Evolutionary conservation across 768 basidiomycete genomes (phyloP).

Genomic region (Hericium rajendrae): DNA sequence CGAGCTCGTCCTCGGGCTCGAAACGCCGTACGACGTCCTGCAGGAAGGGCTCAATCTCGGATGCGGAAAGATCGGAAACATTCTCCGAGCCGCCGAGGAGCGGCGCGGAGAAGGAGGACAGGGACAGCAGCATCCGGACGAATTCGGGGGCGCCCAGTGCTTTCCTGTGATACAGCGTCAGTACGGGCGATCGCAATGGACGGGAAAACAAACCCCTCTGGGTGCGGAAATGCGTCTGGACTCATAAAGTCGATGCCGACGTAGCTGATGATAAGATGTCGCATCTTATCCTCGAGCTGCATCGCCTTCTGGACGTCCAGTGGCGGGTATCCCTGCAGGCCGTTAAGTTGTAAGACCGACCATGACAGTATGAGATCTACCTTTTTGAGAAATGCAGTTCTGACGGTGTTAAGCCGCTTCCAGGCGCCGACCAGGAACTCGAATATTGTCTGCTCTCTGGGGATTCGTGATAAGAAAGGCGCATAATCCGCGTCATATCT

Average conservation of each 20-base stretch:
- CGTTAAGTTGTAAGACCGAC: not conserved
- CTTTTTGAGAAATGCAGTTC: constrained; percentile 51
- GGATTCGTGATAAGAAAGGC: constrained; percentile 66
- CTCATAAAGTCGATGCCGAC: constrained; percentile 84
- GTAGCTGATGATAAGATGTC: constrained; percentile 82
- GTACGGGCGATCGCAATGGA: not conserved
- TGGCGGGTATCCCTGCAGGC: constrained; percentile 45
- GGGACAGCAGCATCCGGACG: constrained; percentile 66
- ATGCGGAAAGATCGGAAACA: constrained; percentile 43
- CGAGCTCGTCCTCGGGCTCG: constrained; percentile 69
- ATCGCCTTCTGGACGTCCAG: constrained; percentile 54
- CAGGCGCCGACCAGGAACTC: constrained; percentile 89
- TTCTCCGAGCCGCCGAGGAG: constrained; percentile 40
- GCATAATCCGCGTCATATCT: constrained; percentile 73
- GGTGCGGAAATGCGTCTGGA: constrained; percentile 92
- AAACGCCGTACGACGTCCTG: constrained; percentile 78
- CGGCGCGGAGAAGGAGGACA: constrained; percentile 61
- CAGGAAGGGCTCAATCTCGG: constrained; percentile 73
- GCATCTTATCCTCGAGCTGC: constrained; percentile 59
- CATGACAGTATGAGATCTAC: constrained; percentile 23
- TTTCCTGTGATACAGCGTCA: constrained; percentile 34
- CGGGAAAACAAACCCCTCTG: constrained; percentile 44
- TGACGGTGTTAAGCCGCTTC: constrained; percentile 67
- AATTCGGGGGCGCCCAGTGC: constrained; percentile 72
- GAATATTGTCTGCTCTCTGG: constrained; percentile 69